Percentiles rank a stretch among this genome's conserved stretches.
Evolutionary conservation across 345 rosid genomes (phyloP).

Genomic region (Garcia nutans): DNA sequence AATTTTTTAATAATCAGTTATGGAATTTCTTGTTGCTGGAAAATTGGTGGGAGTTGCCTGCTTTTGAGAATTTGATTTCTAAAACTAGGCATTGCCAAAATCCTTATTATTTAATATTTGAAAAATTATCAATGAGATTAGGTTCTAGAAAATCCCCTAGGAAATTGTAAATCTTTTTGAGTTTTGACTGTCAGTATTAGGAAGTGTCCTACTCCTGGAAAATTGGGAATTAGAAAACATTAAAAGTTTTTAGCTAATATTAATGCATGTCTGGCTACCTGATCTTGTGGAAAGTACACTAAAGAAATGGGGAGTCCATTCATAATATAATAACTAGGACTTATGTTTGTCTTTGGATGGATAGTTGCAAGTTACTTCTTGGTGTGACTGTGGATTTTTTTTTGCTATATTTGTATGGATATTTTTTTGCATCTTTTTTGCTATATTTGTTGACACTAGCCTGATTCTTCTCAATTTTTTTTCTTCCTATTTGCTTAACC

Average conservation of each 20-base stretch:
- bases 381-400: not conserved
- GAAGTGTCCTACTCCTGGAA: not conserved
- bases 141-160: not conserved
- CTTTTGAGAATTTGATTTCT: not conserved
- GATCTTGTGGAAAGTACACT: not conserved
- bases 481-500: conserved; percentile 1
- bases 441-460: not conserved
- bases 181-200: not conserved
- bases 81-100: not conserved
- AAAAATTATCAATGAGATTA: not conserved
- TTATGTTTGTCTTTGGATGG: not conserved
- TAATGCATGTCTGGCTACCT: not conserved
- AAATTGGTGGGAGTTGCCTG: not conserved
- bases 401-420: too few species aligned
- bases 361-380: conserved; percentile 11
- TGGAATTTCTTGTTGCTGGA: not conserved
- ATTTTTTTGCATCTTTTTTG: too few species aligned
- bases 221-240: not conserved
- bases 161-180: too few species aligned
- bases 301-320: not conserved
- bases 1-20: too few species aligned
- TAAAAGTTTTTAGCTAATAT: not conserved
- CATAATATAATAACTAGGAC: not conserved
- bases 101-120: not conserved
- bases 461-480: not conserved